phyloP scores from a whole-genome alignment of 352 stramenopile species.

The Globisporangium carolinianum region DNA sequence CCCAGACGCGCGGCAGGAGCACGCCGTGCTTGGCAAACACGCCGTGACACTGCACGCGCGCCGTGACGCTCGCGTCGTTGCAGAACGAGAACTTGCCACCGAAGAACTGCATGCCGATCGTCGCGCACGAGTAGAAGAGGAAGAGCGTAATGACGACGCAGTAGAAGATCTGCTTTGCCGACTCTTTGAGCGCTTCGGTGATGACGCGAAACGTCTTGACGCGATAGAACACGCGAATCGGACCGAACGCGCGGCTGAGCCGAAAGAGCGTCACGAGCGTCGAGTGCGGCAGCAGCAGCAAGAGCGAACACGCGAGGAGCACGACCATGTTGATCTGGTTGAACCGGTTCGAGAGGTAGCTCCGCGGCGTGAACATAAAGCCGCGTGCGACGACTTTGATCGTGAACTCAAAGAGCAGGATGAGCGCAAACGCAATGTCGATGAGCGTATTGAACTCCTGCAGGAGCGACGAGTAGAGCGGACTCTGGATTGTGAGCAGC shows the following conservation, averaged over 20 bases:
- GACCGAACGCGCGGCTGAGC: slow-evolving; percentile 69
- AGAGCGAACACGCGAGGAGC: slow-evolving; percentile 62
- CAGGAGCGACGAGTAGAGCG: slow-evolving; percentile 69
- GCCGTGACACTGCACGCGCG: slow-evolving; percentile 42
- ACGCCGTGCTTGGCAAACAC: slow-evolving; percentile 54
- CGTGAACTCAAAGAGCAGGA: slow-evolving; percentile 77
- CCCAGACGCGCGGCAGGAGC: slow-evolving; percentile 72
- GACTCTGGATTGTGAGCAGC: slow-evolving; percentile 67
- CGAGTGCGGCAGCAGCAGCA: slow-evolving; percentile 68
- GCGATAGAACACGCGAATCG: slow-evolving; percentile 80
- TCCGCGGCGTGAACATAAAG: slow-evolving; percentile 71
- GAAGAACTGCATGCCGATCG: slow-evolving; percentile 84
- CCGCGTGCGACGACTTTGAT: slow-evolving; percentile 79
- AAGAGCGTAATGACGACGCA: slow-evolving; percentile 74
- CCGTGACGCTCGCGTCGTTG: slow-evolving; percentile 56
- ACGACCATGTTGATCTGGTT: slow-evolving; percentile 85
- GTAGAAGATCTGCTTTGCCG: slow-evolving; percentile 71
- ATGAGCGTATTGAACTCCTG: slow-evolving; percentile 75
- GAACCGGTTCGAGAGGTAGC: slow-evolving; percentile 76
- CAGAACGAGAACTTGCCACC: slow-evolving; percentile 73
- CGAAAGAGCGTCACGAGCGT: slow-evolving; percentile 71
- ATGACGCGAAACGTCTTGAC: slow-evolving; percentile 84
- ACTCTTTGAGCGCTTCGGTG: slow-evolving; percentile 71
- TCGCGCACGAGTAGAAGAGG: slow-evolving; percentile 80
- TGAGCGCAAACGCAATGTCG: slow-evolving; percentile 59